A percentile compares a stretch with the other conserved stretches of the same genome.
phyloP scores from a whole-genome alignment of 306 rosid genomes.

The Cucurbita argyrosperma region DNA sequence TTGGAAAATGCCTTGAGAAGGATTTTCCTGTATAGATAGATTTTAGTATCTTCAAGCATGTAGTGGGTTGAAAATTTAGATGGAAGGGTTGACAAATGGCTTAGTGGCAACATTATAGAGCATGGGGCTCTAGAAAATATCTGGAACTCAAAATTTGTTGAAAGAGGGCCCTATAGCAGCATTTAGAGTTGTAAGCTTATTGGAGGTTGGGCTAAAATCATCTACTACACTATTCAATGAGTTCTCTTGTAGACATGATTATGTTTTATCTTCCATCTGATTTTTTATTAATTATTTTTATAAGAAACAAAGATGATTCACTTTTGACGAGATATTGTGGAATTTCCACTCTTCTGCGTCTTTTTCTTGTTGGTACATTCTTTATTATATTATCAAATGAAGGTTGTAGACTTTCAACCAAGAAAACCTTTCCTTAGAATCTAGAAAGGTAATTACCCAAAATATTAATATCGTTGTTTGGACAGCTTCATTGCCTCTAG shows the following conservation, averaged over 20 bases:
- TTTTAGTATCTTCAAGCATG: not conserved
- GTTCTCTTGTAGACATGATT: not conserved
- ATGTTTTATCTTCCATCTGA: not conserved
- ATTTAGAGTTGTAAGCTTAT: not conserved
- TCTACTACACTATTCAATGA: not conserved
- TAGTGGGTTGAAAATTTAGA: not conserved
- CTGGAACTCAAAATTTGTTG: not conserved
- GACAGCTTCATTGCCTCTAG: not conserved
- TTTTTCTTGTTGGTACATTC: not conserved
- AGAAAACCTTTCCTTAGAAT: not conserved
- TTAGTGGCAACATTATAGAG: not conserved
- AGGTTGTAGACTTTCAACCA: not conserved
- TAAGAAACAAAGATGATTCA: not conserved
- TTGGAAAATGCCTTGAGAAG: not conserved
- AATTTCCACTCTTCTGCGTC: not conserved
- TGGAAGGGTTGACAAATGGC: not conserved
- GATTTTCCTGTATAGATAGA: not conserved
- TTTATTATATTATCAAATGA: not conserved
- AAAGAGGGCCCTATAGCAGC: not conserved
- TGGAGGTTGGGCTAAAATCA: not conserved
- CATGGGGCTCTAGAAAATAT: not conserved
- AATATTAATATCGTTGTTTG: not conserved
- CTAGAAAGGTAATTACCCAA: not conserved
- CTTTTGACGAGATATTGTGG: not conserved
- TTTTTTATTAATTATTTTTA: not conserved